Conservation (phyloP, 257 asterid genomes). For the Ligustrum vulgare region DNA sequence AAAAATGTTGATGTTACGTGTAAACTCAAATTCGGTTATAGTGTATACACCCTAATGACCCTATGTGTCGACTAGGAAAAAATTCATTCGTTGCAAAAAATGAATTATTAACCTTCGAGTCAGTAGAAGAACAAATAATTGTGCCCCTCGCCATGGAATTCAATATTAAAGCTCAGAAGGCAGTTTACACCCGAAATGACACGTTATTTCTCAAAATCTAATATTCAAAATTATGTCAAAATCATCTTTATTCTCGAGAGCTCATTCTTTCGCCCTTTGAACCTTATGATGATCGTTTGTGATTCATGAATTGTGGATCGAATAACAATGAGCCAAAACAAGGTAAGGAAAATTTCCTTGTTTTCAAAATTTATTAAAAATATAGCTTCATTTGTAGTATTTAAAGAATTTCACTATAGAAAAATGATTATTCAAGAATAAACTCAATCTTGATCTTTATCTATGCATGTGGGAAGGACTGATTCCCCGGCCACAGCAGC, state of each 20-base stretch:
- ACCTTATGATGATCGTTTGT: not conserved
- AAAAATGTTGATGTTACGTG: too few relatives aligned
- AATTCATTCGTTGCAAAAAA: too few relatives aligned
- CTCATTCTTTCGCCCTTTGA: not conserved
- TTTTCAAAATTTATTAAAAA: too few relatives aligned
- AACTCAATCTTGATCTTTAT: not conserved
- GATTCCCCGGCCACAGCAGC: not conserved
- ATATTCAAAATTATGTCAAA: not conserved
- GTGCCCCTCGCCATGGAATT: too few relatives aligned
- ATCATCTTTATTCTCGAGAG: not conserved
- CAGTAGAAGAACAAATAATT: too few relatives aligned
- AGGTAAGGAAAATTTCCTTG: not conserved
- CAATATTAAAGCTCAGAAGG: too few relatives aligned
- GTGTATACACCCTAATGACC: too few relatives aligned
- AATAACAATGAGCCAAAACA: not conserved
- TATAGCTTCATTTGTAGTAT: not conserved
- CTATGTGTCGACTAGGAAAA: too few relatives aligned
- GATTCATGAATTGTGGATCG: not conserved
- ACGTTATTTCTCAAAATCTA: not conserved
- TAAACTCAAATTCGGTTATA: too few relatives aligned
- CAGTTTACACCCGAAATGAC: not conserved
- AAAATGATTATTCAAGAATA: not conserved
- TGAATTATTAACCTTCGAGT: too few relatives aligned
- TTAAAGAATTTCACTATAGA: too few relatives aligned
- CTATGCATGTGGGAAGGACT: not conserved